phyloP scores from a whole-genome alignment of 2,329 filamentous ascomycete genomes.

The Pyricularia sp. region DNA sequence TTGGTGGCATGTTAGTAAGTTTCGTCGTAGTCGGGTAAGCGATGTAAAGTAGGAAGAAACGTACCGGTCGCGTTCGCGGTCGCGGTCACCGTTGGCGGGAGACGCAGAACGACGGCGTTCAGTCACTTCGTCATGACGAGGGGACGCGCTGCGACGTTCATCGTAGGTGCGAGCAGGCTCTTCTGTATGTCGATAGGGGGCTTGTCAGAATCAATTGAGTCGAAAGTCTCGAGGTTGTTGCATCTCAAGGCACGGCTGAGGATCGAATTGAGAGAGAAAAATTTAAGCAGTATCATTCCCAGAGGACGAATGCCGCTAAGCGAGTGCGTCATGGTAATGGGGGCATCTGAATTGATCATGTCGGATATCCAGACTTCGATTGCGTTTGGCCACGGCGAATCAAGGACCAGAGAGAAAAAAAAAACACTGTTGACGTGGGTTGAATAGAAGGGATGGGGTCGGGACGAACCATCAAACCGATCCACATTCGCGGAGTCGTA shows the following conservation, averaged over 20 bases:
- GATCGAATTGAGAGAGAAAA: not conserved
- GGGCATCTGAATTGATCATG: constrained; percentile 3
- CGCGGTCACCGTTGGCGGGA: constrained; percentile 46
- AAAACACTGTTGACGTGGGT: not conserved
- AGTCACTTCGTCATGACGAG: constrained; percentile 54
- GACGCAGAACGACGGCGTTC: constrained; percentile 56
- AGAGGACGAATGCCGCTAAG: not conserved
- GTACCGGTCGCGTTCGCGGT: constrained; percentile 11
- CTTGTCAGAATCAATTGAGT: constrained; percentile 11
- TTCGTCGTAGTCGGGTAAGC: constrained; percentile 12
- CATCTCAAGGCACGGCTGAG: not conserved
- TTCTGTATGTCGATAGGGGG: constrained; percentile 28
- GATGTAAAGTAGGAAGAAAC: not conserved
- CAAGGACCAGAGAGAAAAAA: not conserved
- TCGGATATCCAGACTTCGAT: not conserved
- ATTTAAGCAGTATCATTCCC: not conserved
- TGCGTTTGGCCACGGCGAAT: not conserved
- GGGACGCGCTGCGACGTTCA: constrained; percentile 57
- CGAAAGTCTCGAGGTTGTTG: not conserved
- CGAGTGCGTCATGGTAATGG: constrained; percentile 6
- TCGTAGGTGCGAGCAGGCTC: constrained; percentile 57
- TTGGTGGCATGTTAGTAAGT: constrained; percentile 20
- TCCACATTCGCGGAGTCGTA: constrained; percentile 60
- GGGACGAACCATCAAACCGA: constrained; percentile 52
- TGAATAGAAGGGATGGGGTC: constrained; percentile 1